A percentile compares a stretch with the other conserved stretches of the same genome.
Evolutionary conservation across 176 grass and related monocot species (phyloP).

Genomic region (Oryza glaberrima): DNA sequence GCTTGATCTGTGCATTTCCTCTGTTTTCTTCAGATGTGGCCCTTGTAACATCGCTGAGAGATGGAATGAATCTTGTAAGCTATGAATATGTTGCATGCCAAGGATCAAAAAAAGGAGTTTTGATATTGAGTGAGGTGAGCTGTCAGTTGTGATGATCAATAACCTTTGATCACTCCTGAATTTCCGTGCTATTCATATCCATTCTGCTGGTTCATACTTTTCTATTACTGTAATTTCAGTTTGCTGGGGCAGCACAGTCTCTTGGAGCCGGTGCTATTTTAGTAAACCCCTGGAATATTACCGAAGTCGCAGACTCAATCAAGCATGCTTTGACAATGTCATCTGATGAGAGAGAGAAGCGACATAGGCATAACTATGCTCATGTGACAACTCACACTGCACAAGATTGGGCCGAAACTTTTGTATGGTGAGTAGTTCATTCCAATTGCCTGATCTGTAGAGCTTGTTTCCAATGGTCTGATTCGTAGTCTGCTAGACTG

Average conservation of each 20-base stretch:
- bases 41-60: conserved; percentile 96
- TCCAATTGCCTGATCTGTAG: conserved; percentile 24
- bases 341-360: conserved; percentile 88
- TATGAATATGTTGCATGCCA: conserved; percentile 99
- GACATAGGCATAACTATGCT: conserved; percentile 97
- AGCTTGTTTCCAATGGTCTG: conserved; percentile 29
- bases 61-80: conserved; percentile 99
- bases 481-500: conserved; percentile 4
- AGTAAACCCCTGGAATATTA: conserved; percentile 99
- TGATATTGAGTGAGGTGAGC: conserved; percentile 95
- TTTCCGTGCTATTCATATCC: conserved; percentile 8
- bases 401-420: conserved; percentile 99
- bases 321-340: conserved; percentile 67
- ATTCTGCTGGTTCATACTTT: conserved; percentile 30
- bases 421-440: conserved; percentile 72
- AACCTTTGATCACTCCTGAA: background rate
- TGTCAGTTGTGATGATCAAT: conserved; percentile 13
- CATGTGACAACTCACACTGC: conserved; percentile 96
- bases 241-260: conserved; percentile 99
- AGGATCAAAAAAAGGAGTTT: conserved; percentile 91
- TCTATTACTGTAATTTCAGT: conserved; percentile 58
- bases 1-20: conserved; percentile 30
- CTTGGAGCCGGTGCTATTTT: conserved; percentile 97
- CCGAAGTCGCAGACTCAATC: conserved; percentile 86
- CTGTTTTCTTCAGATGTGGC: conserved; percentile 75